Evolutionary conservation across 441 rosid species (phyloP), one percentile per base, ranked within the genome.

Genomic region (Populus hybrid): DNA sequence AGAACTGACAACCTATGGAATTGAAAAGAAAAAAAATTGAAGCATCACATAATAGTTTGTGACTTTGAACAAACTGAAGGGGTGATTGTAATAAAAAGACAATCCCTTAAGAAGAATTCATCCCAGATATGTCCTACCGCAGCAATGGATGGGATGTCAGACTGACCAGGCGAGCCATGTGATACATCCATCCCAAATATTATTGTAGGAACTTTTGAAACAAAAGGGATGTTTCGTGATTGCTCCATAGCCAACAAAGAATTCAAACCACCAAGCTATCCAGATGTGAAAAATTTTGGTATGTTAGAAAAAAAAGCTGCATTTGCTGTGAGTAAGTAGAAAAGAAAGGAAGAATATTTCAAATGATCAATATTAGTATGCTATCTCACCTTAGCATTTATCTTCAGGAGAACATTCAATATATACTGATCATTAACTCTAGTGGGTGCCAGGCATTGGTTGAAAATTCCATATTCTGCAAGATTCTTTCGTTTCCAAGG

Each of bases 251-350:
- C 82, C 66, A 91, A 79, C 73, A 93, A 6, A 59, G 94, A 87
- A 82, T 93, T 91, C 61, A 93, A 82, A 61, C 94, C 97, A 59
- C 96, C 97, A 53, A 93, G 92, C 97, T 93, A 85, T 76, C n/a
- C 74, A 30, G 38, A 50, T 79, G 74, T n/a, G 23, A 26, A 68
- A 28, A 79, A 24, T 42, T 81, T 42, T 72, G 64, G 72, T 12
- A 67, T 28, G 70, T 53, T 71, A 70, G 42, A 53, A 18, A 69
- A 18, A 69, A 34, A 8, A 26, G 0, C 42, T 68, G 30, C 30
- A 28, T 77, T 74, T 18, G 12, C 53, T 4, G 61, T 23, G 64
- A 46, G 70, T 71, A 63, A 65, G 66, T 28, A 28, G 30, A 28
- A 28, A 10, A 67, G 24, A 67, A 53, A 53, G 10, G 20, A 34